Evolutionary conservation across 169 alveolate genomes (phyloP), one percentile per base, ranked within the genome.

Genomic region (Ichthyophthirius multifiliis): DNA sequence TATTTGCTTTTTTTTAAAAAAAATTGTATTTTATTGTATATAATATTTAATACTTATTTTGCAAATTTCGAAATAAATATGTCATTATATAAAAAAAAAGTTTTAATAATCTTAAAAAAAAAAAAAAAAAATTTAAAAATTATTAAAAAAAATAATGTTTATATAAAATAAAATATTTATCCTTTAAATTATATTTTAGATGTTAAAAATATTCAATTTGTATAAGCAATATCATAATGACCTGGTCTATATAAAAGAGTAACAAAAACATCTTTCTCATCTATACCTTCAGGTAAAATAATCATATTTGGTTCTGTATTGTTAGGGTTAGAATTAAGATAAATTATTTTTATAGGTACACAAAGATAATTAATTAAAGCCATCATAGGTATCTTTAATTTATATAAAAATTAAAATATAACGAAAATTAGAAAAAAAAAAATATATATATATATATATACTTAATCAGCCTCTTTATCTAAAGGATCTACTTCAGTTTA

Each of bases 191-290:
- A n/a, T n/a, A n/a, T n/a, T n/a, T n/a, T n/a, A n/a, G n/a, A n/a
- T n/a, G n/a, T n/a, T n/a, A n/a, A n/a, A n/a, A n/a, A n/a, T n/a
- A 10, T 64, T 64, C 46, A 64, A n/a, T 34, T 64, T 15, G 44
- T 35, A 79, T 90, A 90, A 5, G 86, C 73, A 16, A 90, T 85
- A 63, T 90, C 94, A 76, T 90, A 90, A 76, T 90, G 94, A 20
- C 94, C 92, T 18, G 92, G 94, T 5, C 86, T 85, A 73, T 74
- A 90, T 23, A 90, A 65, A 27, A 84, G 46, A 43, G 83, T 85
- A 5, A 85, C 86, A 55, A 83, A 84, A n/a, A 83, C 78, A 5
- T 65, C 34, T 30, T 80, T 74, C 0, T 43, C 41, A 48, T 83
- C 77, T 30, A 83, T 81, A 35, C 86, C 92, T 64, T 90, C 95